Percentiles rank a stretch among this genome's conserved stretches.
These are phyloP conservation scores for Cladosporium cucumerinum DNA, from an alignment of 2,329 filamentous ascomycete species.

Conservation along the genomic window DNA sequence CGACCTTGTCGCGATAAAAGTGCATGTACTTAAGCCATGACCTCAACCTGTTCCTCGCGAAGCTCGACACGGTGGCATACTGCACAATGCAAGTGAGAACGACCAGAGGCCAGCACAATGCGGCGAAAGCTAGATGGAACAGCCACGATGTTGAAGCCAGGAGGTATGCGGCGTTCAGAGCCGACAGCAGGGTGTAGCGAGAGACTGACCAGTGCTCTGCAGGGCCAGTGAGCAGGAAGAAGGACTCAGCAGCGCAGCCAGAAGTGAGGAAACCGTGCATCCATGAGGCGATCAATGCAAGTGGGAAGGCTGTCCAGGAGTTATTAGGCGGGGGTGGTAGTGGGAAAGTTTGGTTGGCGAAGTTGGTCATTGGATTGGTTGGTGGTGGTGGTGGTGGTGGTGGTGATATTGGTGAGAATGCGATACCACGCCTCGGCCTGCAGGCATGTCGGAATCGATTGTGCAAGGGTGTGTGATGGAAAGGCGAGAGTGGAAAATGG, in stretches of 20 bases:
- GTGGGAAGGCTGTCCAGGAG: not conserved
- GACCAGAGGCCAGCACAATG: conserved; percentile 42
- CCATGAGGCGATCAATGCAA: conserved; percentile 19
- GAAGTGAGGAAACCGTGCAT: conserved; percentile 28
- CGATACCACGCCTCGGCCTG: not conserved
- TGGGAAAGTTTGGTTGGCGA: not conserved
- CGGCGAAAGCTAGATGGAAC: conserved; percentile 45
- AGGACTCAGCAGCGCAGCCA: conserved; percentile 28
- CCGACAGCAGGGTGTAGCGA: conserved; percentile 45
- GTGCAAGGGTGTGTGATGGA: not conserved
- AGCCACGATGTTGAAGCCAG: conserved; percentile 38
- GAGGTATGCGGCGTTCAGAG: conserved; percentile 40
- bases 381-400: not conserved
- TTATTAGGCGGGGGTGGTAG: not conserved
- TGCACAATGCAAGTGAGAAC: conserved; percentile 47
- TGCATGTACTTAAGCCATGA: conserved; percentile 43
- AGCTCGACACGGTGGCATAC: conserved; percentile 39
- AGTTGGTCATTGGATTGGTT: not conserved
- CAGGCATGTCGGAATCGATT: not conserved
- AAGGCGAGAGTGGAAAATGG: not conserved
- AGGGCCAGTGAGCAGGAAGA: conserved; percentile 23
- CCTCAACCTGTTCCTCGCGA: conserved; percentile 48
- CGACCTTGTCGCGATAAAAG: conserved; percentile 52
- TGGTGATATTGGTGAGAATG: not conserved
- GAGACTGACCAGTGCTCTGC: conserved; percentile 23